These are phyloP conservation scores for Vitis hybrid DNA, from an alignment of 177 flowering plant genomes.

Conservation along the genomic window DNA sequence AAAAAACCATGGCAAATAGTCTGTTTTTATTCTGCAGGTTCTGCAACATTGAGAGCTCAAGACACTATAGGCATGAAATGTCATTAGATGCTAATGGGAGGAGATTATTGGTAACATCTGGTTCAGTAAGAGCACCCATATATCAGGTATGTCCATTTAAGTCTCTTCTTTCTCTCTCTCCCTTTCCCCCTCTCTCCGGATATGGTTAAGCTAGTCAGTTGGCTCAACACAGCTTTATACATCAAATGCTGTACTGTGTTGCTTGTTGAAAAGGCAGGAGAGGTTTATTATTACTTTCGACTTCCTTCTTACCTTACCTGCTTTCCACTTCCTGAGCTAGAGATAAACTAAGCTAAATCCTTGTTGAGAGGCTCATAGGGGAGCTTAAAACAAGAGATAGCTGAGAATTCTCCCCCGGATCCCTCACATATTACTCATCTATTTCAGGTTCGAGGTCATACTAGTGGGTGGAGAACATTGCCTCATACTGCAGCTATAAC, in stretches of 20 bases:
- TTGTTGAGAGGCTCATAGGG: too few species aligned
- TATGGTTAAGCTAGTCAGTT: too few species aligned
- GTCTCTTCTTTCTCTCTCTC: constrained; percentile 1
- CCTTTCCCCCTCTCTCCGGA: background rate
- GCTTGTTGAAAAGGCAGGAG: too few species aligned
- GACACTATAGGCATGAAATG: constrained; percentile 66
- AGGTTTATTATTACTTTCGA: too few species aligned
- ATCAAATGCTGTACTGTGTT: too few species aligned
- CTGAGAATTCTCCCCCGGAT: background rate
- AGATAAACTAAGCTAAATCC: too few species aligned
- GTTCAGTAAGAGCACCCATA: constrained; percentile 82
- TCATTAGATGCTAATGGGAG: constrained; percentile 79
- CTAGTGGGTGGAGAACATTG: constrained; percentile 64
- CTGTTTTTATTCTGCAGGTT: constrained; percentile 40
- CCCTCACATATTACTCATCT: background rate
- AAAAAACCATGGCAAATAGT: background rate
- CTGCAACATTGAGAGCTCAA: constrained; percentile 42
- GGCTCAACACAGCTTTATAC: too few species aligned
- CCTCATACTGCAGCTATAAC: constrained; percentile 80
- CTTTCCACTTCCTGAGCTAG: too few species aligned
- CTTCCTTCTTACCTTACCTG: too few species aligned
- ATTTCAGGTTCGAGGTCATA: constrained; percentile 58
- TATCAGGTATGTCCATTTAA: constrained; percentile 55
- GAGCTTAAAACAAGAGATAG: background rate
- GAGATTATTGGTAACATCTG: constrained; percentile 77